Evolutionary conservation across 257 asterid genomes (phyloP).

Genomic region (Solanum sejunctum): DNA sequence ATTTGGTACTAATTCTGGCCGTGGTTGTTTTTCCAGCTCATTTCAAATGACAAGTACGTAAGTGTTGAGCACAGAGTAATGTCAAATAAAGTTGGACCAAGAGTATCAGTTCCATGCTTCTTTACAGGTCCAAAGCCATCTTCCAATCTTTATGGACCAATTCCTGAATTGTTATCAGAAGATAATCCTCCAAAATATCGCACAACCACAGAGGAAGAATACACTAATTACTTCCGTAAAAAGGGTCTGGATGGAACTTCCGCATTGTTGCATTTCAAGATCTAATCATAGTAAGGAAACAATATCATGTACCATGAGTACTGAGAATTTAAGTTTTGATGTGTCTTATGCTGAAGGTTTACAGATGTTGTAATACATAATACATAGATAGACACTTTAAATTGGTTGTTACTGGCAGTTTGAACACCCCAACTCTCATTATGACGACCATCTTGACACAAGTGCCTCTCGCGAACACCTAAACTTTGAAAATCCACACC

Average conservation of each 20-base stretch:
- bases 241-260: conserved; percentile 51
- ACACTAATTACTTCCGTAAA: background rate
- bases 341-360: background rate
- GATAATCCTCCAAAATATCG: conserved; percentile 46
- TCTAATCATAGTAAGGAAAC: background rate
- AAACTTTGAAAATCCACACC: background rate
- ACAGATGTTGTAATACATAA: background rate
- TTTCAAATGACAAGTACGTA: conserved; percentile 46
- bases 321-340: background rate
- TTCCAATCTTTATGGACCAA: conserved; percentile 29
- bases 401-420: background rate
- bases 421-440: background rate
- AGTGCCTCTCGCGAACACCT: background rate
- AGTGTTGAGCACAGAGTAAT: conserved; percentile 46
- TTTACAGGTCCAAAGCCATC: conserved; percentile 21
- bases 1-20: background rate
- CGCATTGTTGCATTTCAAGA: conserved; percentile 33
- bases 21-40: conserved; percentile 13
- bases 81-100: conserved; percentile 32
- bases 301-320: too few species aligned
- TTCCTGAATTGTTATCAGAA: conserved; percentile 38
- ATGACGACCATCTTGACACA: background rate
- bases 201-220: conserved; percentile 35
- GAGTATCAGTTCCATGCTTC: conserved; percentile 56
- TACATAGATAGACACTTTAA: background rate